A percentile compares a stretch with the other conserved stretches of the same genome.
Evolutionary conservation across 768 basidiomycete genomes (phyloP).

Genomic region (Russula foetens): DNA sequence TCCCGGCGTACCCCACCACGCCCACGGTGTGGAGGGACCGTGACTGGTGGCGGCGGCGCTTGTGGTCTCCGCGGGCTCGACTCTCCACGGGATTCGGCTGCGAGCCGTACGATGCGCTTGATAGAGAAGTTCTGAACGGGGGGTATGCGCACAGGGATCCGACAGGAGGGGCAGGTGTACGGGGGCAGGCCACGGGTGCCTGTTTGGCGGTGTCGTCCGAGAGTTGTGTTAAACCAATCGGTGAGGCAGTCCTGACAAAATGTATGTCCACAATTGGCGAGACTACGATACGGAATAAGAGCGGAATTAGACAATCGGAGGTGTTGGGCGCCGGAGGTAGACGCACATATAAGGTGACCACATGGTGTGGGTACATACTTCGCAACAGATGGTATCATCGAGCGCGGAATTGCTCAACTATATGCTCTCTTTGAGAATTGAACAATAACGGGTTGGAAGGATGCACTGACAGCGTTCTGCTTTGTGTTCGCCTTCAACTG

Average conservation of each 20-base stretch:
- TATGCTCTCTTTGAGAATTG: not conserved
- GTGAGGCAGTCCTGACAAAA: slow-evolving; percentile 57
- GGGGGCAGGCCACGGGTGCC: slow-evolving; percentile 23
- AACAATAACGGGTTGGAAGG: not conserved
- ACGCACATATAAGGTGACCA: slow-evolving; percentile 62
- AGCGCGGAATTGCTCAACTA: slow-evolving; percentile 25
- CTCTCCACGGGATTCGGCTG: slow-evolving; percentile 45
- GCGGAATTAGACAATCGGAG: not conserved
- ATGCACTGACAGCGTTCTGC: slow-evolving; percentile 4
- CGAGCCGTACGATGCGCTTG: slow-evolving; percentile 45
- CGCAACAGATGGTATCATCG: slow-evolving; percentile 51
- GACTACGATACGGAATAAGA: slow-evolving; percentile 34
- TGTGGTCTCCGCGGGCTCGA: slow-evolving; percentile 28
- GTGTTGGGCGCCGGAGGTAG: not conserved
- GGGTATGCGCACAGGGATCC: slow-evolving; percentile 37
- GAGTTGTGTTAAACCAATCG: slow-evolving; percentile 43
- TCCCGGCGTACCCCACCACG: slow-evolving; percentile 5
- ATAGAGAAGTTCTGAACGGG: slow-evolving; percentile 57
- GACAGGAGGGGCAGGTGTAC: slow-evolving; percentile 66
- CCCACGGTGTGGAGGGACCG: not conserved
- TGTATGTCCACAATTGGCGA: slow-evolving; percentile 58
- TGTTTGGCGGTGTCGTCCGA: slow-evolving; percentile 39
- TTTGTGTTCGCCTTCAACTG: slow-evolving; percentile 12
- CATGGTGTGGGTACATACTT: slow-evolving; percentile 56
- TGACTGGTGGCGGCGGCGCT: not conserved